Conservation (phyloP, 2,329 filamentous ascomycete genomes). For the Colletotrichum spaethianum region DNA sequence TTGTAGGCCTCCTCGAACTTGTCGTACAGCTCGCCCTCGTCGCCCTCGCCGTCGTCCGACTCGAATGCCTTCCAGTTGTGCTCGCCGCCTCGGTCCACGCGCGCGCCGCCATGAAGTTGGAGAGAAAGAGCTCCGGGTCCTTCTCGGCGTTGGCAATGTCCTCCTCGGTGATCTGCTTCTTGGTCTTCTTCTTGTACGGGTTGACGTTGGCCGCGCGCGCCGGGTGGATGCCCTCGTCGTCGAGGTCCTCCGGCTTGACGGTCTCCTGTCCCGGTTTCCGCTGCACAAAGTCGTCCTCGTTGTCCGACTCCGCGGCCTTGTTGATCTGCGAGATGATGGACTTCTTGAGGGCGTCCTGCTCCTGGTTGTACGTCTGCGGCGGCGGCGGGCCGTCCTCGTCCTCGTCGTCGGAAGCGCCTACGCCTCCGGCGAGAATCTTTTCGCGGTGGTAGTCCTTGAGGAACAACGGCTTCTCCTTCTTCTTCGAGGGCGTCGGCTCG, state of each 20-base stretch:
- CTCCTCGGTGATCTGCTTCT: slow-evolving; percentile 61
- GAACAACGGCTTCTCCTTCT: slow-evolving; percentile 87
- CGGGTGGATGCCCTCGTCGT: slow-evolving; percentile 67
- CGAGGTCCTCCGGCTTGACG: slow-evolving; percentile 31
- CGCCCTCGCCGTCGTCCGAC: slow-evolving; percentile 90
- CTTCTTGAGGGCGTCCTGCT: slow-evolving; percentile 87
- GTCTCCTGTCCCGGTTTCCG: slow-evolving; percentile 71
- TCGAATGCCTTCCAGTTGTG: slow-evolving; percentile 86
- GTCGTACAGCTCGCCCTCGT: slow-evolving; percentile 74
- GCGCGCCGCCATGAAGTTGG: slow-evolving; percentile 92
- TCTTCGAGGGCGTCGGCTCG: slow-evolving; percentile 56
- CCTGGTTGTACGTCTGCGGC: slow-evolving; percentile 84
- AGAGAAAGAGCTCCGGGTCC: slow-evolving; percentile 92
- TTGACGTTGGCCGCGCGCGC: slow-evolving; percentile 63
- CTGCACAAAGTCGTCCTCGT: slow-evolving; percentile 79
- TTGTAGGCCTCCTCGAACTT: slow-evolving; percentile 95
- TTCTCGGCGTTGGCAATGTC: slow-evolving; percentile 85
- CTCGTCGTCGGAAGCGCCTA: slow-evolving; percentile 71
- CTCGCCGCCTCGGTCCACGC: slow-evolving; percentile 83
- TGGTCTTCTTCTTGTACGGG: slow-evolving; percentile 55
- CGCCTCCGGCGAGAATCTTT: slow-evolving; percentile 83
- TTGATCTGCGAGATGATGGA: slow-evolving; percentile 87
- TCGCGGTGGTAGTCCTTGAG: slow-evolving; percentile 93
- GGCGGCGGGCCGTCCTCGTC: slow-evolving; percentile 59
- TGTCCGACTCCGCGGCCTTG: slow-evolving; percentile 68